A percentile compares a stretch with the other conserved stretches of the same genome.
Evolutionary conservation across 2,329 filamentous ascomycete genomes (phyloP).

Genomic region (Cordyceps militaris): DNA sequence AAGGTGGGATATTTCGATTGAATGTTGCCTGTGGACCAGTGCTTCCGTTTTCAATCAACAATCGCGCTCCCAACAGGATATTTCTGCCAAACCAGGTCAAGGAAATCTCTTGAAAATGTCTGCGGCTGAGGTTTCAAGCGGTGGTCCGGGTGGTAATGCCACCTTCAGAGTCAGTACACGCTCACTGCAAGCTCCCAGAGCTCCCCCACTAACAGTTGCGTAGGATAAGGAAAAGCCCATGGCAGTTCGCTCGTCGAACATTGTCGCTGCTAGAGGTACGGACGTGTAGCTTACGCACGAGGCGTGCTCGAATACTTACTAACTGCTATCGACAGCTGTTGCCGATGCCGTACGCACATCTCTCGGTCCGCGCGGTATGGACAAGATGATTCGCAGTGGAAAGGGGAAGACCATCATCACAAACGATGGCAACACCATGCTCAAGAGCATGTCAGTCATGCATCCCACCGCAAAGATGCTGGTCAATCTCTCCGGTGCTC

Average conservation of each 20-base stretch:
- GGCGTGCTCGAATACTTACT: neutral
- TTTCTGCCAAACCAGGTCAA: neutral
- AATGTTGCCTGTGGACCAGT: slow-evolving; percentile 25
- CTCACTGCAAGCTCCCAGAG: slow-evolving; percentile 24
- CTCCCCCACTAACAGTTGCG: slow-evolving; percentile 30
- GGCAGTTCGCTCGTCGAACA: slow-evolving; percentile 92
- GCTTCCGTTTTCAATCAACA: slow-evolving; percentile 25
- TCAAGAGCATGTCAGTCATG: slow-evolving; percentile 98
- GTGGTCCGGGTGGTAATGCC: slow-evolving; percentile 40
- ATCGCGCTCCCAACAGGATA: slow-evolving; percentile 14
- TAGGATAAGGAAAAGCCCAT: slow-evolving; percentile 96
- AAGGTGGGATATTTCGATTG: slow-evolving; percentile 32
- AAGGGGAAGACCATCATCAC: slow-evolving; percentile 98
- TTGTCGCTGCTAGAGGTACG: slow-evolving; percentile 88
- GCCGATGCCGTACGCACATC: slow-evolving; percentile 97
- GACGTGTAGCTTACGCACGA: neutral
- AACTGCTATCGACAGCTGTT: slow-evolving; percentile 55
- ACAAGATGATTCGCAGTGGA: slow-evolving; percentile 98
- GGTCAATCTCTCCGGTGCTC: slow-evolving; percentile 91
- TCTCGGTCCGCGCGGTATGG: slow-evolving; percentile 92
- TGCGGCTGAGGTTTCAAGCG: slow-evolving; percentile 27
- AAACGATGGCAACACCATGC: slow-evolving; percentile 98
- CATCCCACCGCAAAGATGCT: slow-evolving; percentile 99
- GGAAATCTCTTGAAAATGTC: slow-evolving; percentile 39
- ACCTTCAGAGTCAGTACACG: slow-evolving; percentile 48